A percentile compares a stretch with the other conserved stretches of the same genome.
Evolutionary conservation across 768 basidiomycete species (phyloP).

Genomic region (Boletus rex-veris): DNA sequence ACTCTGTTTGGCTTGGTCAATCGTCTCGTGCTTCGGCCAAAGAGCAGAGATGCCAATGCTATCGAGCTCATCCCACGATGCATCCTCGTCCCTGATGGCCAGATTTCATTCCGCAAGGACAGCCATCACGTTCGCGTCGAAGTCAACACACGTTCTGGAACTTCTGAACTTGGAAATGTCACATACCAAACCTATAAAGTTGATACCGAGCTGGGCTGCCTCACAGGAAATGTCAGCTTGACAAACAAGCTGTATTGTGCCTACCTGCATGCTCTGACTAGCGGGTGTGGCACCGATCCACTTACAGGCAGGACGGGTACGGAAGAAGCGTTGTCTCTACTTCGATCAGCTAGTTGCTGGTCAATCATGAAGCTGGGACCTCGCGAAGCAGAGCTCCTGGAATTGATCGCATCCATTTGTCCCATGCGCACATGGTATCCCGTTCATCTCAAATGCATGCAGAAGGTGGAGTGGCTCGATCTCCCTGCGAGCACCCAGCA

Average conservation of each 20-base stretch:
- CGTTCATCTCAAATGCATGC: conserved; percentile 35
- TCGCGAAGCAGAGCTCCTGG: conserved; percentile 33
- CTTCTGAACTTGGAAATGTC: conserved; percentile 1
- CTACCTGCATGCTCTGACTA: conserved; percentile 46
- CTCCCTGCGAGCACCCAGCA: conserved; percentile 30
- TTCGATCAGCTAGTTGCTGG: conserved; percentile 35
- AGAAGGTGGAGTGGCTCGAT: conserved; percentile 34
- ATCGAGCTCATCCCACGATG: conserved; percentile 12
- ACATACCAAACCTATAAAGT: conserved; percentile 30
- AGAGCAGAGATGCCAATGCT: not conserved
- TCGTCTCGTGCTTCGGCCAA: conserved; percentile 39
- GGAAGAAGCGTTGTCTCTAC: conserved; percentile 39
- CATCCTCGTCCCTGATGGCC: conserved; percentile 41
- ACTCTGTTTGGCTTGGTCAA: conserved; percentile 43
- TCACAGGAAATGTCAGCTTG: conserved; percentile 27
- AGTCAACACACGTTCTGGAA: not conserved
- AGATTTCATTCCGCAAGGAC: conserved; percentile 9
- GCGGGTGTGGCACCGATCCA: conserved; percentile 42
- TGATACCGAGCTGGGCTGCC: conserved; percentile 29
- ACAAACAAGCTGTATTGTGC: conserved; percentile 34
- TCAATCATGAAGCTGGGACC: conserved; percentile 39
- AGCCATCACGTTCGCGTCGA: conserved; percentile 19
- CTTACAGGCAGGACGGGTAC: conserved; percentile 42
- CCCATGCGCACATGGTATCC: conserved; percentile 40
- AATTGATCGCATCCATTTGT: conserved; percentile 32